Conservation (phyloP, 495 filamentous ascomycete genomes). For the Penicillium egyptiacum region DNA sequence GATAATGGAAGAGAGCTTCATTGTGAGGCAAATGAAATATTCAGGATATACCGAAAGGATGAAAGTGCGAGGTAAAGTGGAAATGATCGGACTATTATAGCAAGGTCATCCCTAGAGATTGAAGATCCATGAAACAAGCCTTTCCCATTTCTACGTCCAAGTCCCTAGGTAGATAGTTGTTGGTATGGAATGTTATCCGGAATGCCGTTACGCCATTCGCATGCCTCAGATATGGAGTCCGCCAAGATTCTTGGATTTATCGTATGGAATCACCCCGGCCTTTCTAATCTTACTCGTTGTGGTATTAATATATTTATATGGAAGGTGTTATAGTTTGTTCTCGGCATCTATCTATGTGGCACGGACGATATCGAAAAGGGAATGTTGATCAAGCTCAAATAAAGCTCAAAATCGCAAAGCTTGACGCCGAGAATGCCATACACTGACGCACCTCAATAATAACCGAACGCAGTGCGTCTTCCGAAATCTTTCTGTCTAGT, state of each 20-base stretch:
- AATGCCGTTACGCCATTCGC: constrained; percentile 25
- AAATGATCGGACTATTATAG: constrained; percentile 10
- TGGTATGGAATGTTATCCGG: constrained; percentile 24
- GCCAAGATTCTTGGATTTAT: background rate
- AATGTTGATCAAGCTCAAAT: too few species aligned
- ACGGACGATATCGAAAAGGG: too few species aligned
- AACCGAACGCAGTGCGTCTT: too few species aligned
- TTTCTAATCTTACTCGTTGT: background rate
- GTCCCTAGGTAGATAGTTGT: constrained; percentile 4
- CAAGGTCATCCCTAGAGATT: background rate
- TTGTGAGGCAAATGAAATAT: constrained; percentile 12
- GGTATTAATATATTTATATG: too few species aligned
- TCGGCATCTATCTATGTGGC: too few species aligned
- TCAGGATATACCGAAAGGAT: background rate
- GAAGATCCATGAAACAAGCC: constrained; percentile 6
- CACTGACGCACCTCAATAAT: too few species aligned
- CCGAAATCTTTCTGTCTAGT: too few species aligned
- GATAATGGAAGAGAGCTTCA: constrained; percentile 32
- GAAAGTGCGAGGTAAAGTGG: background rate
- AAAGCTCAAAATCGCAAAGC: too few species aligned
- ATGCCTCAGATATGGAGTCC: constrained; percentile 2
- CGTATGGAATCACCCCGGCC: background rate
- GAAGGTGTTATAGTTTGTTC: too few species aligned
- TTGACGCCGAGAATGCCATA: too few species aligned
- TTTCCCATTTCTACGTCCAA: constrained; percentile 13